phyloP scores from a whole-genome alignment of 1,139 yeast genomes.

The Blastobotrys elegans region DNA sequence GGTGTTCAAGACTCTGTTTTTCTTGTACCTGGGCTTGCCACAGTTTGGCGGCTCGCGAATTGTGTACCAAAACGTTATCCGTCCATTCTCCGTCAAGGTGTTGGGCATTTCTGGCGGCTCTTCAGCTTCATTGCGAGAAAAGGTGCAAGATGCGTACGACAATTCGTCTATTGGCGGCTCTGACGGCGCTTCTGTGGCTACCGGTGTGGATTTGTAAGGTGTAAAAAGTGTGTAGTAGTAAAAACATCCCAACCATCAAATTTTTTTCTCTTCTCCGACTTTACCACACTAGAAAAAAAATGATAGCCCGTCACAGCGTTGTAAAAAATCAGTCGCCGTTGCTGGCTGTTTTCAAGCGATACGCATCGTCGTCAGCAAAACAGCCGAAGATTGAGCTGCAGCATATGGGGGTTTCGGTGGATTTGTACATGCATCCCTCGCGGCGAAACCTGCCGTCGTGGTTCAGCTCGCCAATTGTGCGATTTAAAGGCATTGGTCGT shows the following conservation, averaged over 20 bases:
- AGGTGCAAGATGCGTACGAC: conserved; percentile 29
- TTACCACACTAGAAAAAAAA: background rate
- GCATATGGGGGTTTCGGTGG: conserved; percentile 27
- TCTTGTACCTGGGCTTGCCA: conserved; percentile 86
- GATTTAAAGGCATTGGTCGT: conserved; percentile 41
- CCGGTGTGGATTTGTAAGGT: conserved; percentile 30
- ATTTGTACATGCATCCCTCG: conserved; percentile 43
- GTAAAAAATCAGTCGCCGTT: background rate
- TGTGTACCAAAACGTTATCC: conserved; percentile 59
- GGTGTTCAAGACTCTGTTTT: conserved; percentile 83
- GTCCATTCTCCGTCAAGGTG: conserved; percentile 67
- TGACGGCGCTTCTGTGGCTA: conserved; percentile 18
- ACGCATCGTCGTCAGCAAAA: conserved; percentile 9
- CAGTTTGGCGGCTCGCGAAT: conserved; percentile 77
- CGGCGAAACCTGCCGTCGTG: conserved; percentile 42
- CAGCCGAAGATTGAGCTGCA: conserved; percentile 20
- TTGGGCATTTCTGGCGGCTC: conserved; percentile 32
- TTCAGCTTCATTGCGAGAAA: conserved; percentile 32
- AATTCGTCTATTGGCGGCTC: conserved; percentile 22
- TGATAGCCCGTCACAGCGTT: background rate
- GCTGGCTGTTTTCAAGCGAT: conserved; percentile 7
- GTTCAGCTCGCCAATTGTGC: conserved; percentile 39
- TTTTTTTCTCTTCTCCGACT: background rate
- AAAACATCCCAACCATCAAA: background rate
- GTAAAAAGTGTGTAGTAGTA: background rate